Percentiles rank a stretch among this genome's conserved stretches.
These are phyloP conservation scores for Glebionis coronaria DNA, from an alignment of 129 eudicot species.

Conservation along the genomic window DNA sequence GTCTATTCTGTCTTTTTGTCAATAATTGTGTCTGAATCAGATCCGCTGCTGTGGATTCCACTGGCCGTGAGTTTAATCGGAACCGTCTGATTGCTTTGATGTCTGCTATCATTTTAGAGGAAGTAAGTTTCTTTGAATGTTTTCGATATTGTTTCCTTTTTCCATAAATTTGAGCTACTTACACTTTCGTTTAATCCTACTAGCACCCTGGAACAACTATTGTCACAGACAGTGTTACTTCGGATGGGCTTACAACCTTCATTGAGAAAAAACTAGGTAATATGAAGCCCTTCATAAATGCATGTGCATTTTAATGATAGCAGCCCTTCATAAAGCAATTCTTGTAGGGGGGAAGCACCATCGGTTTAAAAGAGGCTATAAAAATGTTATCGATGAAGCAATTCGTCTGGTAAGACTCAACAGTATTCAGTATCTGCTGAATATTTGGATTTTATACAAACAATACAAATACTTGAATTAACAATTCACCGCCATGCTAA, in stretches of 20 bases:
- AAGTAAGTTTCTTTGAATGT: conserved; percentile 47
- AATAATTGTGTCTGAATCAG: conserved; percentile 39
- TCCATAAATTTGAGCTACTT: conserved; percentile 5
- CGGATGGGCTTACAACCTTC: conserved; percentile 63
- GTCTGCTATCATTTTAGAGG: conserved; percentile 96
- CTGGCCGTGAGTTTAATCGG: conserved; percentile 86
- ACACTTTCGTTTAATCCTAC: conserved; percentile 24
- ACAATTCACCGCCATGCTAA: conserved; percentile 15
- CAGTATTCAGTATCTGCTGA: background rate
- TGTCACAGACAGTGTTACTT: conserved; percentile 97
- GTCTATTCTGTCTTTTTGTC: conserved; percentile 10
- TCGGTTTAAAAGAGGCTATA: conserved; percentile 94
- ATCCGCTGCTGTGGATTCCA: conserved; percentile 98
- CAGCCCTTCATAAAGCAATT: conserved; percentile 2
- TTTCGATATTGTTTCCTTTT: background rate
- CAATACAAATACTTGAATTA: background rate
- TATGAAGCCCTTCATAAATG: background rate
- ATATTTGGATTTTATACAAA: background rate
- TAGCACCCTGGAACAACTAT: conserved; percentile 99
- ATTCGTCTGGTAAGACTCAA: conserved; percentile 69
- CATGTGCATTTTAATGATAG: too few species aligned
- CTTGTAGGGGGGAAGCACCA: conserved; percentile 91
- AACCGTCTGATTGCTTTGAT: conserved; percentile 89
- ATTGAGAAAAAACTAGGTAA: conserved; percentile 89
- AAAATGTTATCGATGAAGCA: conserved; percentile 94